Evolutionary conservation across 306 rosid species (phyloP), one percentile per base, ranked within the genome.

Genomic region (Quercus glauca): DNA sequence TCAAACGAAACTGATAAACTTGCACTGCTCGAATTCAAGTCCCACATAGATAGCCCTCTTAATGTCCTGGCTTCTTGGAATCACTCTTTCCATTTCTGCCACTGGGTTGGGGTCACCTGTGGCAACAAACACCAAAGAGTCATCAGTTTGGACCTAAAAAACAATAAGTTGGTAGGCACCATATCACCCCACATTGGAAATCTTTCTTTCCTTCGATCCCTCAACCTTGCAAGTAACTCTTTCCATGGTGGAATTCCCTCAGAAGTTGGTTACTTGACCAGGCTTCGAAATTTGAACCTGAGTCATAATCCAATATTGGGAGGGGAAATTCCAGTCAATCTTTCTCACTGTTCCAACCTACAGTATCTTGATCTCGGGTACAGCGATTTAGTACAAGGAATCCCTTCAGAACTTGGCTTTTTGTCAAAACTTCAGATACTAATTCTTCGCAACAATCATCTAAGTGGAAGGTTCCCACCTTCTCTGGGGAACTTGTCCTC

Each of bases 71-170:
- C 15, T 33, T 29, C 76, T 1, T 78, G 82, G 82, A 78, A 78
- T 58, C 35, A 58, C 2, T 78, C 82, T 26, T 20, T 57, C 10
- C 76, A 78, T 25, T 78, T 78, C 5, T 58, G 82, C 75, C 26
- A 43, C 2, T 78, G 76, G 82, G 5, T 33, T 13, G 82, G 82
- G 5, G 25, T 78, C 29, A 78, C 61, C 15, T 78, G 82, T 20
- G 69, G 71, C 37, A 23, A 7, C 2, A 57, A 51, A 26, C 82
- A 71, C 8, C 71, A 58, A 21, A 70, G 82, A 28, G 76, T 78
- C 76, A 58, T 75, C 3, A 1, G 21, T 25, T 45, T 78, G 23
- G 33, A 78, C 51, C 69, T 78, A 31, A 1, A 4, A 1, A 18
- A n/a, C 18, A 51, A 14, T 2, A 19, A 55, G 8, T 28, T 78